Base-by-base conservation (phyloP, 805 yeast genomes). In the Lipomyces yamanashiensis region DNA sequence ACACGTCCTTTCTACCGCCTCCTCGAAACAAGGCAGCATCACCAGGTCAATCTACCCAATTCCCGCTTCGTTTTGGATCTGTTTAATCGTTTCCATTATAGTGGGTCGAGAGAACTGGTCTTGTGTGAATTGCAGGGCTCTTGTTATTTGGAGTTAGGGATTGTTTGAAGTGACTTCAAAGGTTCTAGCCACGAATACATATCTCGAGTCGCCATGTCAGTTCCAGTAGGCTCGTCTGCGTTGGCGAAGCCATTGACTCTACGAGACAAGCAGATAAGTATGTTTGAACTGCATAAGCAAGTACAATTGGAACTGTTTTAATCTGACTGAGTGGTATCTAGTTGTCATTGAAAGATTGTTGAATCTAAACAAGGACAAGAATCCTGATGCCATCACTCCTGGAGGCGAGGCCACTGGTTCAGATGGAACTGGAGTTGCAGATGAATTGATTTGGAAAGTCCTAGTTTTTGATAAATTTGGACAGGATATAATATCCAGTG, bases 381-480 rank as follows among this genome's bases (percentile, higher is more conserved):
- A 43, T 19, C 36, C 56, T 15, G 40, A 37, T 23, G 55, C 63
- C 7, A 68, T 67, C 5, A 55, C 82, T 2, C 72, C 74, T 43
- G 75, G 84, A 7, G 87, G 84, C 41, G 61, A 56, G 13, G 45
- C 39, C 44, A 86, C 8, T 81, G 84, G 44, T 82, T 87, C 7
- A 77, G 82, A 60, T 23, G 49, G 51, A 9, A 17, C 56, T 36
- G 51, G 60, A 12, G 55, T 59, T 64, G 83, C 80, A 55, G 89
- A 87, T 70, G 91, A 87, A 68, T 81, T 90, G 59, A 81, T 87
- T 36, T 95, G 99, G 99, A 95, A 95, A 73, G 96, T 90, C 8
- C 81, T 95, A 54, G 84, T 95, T 5, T 81, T 95, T 68, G 99
- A 95, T 74, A 75, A 81, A 45, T 84, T 86, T 63, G 89, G 97